Base-by-base conservation (phyloP, 2,329 filamentous ascomycete species). In the Coniochaeta sp. region DNA sequence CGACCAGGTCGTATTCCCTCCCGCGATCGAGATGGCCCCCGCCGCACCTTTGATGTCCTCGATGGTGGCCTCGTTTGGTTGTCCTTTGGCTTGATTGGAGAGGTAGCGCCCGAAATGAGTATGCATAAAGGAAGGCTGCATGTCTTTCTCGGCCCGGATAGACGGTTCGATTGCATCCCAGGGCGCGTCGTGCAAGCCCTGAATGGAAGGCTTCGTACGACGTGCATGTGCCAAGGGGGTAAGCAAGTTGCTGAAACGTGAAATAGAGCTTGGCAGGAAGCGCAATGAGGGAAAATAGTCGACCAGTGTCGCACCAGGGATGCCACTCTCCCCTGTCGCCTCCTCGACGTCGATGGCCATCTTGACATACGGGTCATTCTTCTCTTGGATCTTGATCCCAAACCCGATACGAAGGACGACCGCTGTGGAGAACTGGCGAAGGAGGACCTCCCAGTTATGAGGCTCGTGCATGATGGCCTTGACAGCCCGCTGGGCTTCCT, bases 41-140 rank as follows among this genome's bases (percentile, higher is more conserved):
- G 69, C 64, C 7, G 68, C 66, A 3, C 68, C 68, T 40, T 68
- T 68, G 60, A 70, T 70, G 58, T 70, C 68, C 16, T 69, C 65
- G 10, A 69, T 58, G 22, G 52, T 58, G 36, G 68, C 69, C 2
- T 62, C 62, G 14, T 65, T 64, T 10, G 58, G 32, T 1, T 60
- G 16, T 1, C 60, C 59, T 1, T 60, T 56, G 16, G 58, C 30
- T 2, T 32, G 22, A 26, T 64, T 63, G 16, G 55, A 28, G 9
- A 57, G n/a, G 58, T 58, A 59, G 26, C 62, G 59, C 1, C 57
- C 19, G n/a, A 67, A 60, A 12, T 62, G 54, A 10, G 60, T 58
- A 32, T 65, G 63, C 12, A 63, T 64, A 19, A 69, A 68, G 7
- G 44, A 50, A 24, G 44, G 44, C 44, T 50, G 44, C 19, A 50